Evolutionary conservation across 1,284 basidiomycete genomes (phyloP).

Genomic region (Malassezia arunalokei): DNA sequence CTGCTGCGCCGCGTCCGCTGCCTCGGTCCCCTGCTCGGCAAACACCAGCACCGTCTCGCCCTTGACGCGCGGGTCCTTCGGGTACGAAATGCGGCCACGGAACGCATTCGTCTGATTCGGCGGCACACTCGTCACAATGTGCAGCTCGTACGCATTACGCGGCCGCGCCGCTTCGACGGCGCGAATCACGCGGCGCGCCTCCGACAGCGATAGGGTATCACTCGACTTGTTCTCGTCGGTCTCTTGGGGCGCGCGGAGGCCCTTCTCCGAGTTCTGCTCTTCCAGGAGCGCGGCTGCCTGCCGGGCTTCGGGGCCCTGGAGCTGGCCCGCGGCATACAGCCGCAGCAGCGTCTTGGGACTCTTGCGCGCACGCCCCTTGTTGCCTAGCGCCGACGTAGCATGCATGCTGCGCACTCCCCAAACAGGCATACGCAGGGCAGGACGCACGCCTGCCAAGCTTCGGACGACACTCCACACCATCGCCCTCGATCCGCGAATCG

Average conservation of each 20-base stretch:
- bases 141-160: constrained; percentile 37
- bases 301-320: constrained; percentile 11
- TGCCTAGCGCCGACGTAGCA: constrained; percentile 4
- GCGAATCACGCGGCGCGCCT: constrained; percentile 11
- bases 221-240: not conserved
- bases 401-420: not conserved
- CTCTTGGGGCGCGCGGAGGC: not conserved
- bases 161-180: constrained; percentile 27
- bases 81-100: constrained; percentile 35
- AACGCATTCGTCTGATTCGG: constrained; percentile 43
- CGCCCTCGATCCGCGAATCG: not conserved
- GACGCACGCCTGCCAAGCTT: not conserved
- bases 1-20: constrained; percentile 22
- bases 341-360: constrained; percentile 16
- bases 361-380: constrained; percentile 28
- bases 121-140: constrained; percentile 39
- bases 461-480: constrained; percentile 2
- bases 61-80: constrained; percentile 32
- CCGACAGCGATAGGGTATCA: constrained; percentile 5
- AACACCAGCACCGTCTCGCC: constrained; percentile 40
- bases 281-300: constrained; percentile 8
- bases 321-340: constrained; percentile 9
- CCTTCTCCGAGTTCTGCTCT: not conserved
- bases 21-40: constrained; percentile 37
- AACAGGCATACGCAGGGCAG: not conserved